phyloP scores from a whole-genome alignment of 306 rosid genomes.

The Lathyrus oleraceus region DNA sequence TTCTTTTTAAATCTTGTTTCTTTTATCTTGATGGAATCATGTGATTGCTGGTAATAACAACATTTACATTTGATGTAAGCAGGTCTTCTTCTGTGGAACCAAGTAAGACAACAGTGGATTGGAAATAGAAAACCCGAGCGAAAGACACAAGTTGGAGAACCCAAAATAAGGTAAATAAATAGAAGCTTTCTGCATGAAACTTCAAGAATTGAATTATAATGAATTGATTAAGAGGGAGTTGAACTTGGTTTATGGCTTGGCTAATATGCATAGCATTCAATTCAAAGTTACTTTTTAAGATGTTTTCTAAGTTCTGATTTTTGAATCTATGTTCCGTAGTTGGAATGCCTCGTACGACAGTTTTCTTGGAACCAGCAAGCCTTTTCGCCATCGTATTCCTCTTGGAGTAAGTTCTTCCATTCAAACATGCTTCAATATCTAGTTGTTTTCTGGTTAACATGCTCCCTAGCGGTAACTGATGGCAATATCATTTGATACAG shows the following conservation, averaged over 20 bases:
- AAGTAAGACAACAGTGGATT: constrained; percentile 73
- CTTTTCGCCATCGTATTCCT: constrained; percentile 63
- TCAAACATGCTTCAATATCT: not conserved
- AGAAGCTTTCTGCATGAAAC: constrained; percentile 20
- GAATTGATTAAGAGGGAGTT: not conserved
- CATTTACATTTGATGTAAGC: constrained; percentile 35
- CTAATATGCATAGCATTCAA: not conserved
- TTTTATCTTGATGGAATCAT: constrained; percentile 5
- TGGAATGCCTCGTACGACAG: constrained; percentile 75
- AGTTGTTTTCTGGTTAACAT: not conserved
- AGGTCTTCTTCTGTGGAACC: constrained; percentile 87
- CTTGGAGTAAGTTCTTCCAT: constrained; percentile 64
- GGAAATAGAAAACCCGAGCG: constrained; percentile 48
- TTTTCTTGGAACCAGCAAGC: constrained; percentile 66
- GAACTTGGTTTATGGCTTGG: constrained; percentile 5
- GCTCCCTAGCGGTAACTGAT: constrained; percentile 36
- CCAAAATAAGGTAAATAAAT: constrained; percentile 62
- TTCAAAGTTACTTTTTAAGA: constrained; percentile 19
- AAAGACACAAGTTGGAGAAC: constrained; percentile 50
- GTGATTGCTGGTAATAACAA: not conserved
- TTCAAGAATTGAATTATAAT: not conserved
- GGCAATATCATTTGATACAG: constrained; percentile 46
- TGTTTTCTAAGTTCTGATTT: constrained; percentile 26
- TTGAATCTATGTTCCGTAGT: constrained; percentile 46
- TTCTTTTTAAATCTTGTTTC: constrained; percentile 12